A percentile compares a stretch with the other conserved stretches of the same genome.
Evolutionary conservation across 2,329 filamentous ascomycete species (phyloP).

Genomic region (Penicillium sp.): DNA sequence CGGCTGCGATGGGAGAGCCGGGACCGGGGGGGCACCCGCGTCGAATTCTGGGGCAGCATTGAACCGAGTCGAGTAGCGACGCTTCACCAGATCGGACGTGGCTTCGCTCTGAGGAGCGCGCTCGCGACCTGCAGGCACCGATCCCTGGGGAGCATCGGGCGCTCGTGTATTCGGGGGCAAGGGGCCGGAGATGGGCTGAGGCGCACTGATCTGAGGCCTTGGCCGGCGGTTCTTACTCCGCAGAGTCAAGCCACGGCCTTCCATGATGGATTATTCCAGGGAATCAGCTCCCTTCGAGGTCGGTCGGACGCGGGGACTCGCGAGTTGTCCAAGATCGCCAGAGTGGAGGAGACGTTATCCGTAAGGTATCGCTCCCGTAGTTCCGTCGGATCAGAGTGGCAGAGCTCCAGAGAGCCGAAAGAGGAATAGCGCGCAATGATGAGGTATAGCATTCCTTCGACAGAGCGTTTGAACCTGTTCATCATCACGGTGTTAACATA

Average conservation of each 20-base stretch:
- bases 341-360: neutral
- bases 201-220: constrained; percentile 55
- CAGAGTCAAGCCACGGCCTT: constrained; percentile 54
- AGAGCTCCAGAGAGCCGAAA: neutral
- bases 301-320: too few species aligned
- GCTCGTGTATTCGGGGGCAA: constrained; percentile 33
- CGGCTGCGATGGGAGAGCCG: constrained; percentile 53
- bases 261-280: constrained; percentile 35
- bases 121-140: constrained; percentile 31
- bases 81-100: constrained; percentile 80
- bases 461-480: too few species aligned
- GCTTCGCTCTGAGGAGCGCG: constrained; percentile 44
- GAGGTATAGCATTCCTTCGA: neutral
- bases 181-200: constrained; percentile 48
- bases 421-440: constrained; percentile 2
- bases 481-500: too few species aligned
- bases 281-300: too few species aligned
- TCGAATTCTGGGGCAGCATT: constrained; percentile 67
- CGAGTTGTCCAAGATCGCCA: neutral
- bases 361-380: constrained; percentile 3
- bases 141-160: constrained; percentile 28
- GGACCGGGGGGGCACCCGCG: constrained; percentile 63
- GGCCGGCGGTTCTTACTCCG: constrained; percentile 53
- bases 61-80: constrained; percentile 89
- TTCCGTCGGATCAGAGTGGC: too few species aligned